Base-by-base conservation (phyloP, 139 green algal species). In the Ettlia oleoabundans region DNA sequence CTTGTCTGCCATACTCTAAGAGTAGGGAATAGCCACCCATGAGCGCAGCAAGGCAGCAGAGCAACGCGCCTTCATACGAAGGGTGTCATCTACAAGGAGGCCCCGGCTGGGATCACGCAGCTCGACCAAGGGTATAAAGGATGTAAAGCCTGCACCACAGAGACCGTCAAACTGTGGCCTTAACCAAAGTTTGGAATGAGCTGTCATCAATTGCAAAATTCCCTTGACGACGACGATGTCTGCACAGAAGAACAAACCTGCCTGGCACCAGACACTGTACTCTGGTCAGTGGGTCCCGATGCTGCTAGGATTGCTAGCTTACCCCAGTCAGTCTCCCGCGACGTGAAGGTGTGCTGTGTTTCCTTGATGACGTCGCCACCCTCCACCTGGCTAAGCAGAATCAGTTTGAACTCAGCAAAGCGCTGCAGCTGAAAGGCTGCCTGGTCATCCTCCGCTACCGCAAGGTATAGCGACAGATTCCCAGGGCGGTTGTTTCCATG, bases 61-160 rank as follows among this genome's bases (percentile, higher is more conserved):
- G 8, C 47, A 87, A 40, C 32, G 61, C 83, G 38, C 89, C 78
- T 87, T 87, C 21, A 98, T 61, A 37, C 83, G 77, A 4, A 97
- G 26, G 0, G 53, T 88, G 64, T 92, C 91, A 73, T 96, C 82
- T 28, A 91, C 82, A 21, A 96, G 2, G 28, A 94, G 95, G 21
- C 94, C 96, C 3, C 84, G 86, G 13, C 66, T 35, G 6, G 70
- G 76, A 61, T 94, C 81, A 0, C 88, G 74, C n/a, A 96, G 33
- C n/a, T 98, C 91, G 10, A 41, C 24, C 21, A 96, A 71, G 4
- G 41, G 55, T 22, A 96, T 76, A 80, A 97, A 98, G 28, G 91
- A 64, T 8, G 87, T 95, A 87, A 99, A 99, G 66, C 96, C 96
- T 83, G 78, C 62, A 70, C 18, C n/a, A n/a, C n/a, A n/a, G n/a